Base-by-base conservation (phyloP, 495 filamentous ascomycete species). In the Talaromyces trachyspermus region DNA sequence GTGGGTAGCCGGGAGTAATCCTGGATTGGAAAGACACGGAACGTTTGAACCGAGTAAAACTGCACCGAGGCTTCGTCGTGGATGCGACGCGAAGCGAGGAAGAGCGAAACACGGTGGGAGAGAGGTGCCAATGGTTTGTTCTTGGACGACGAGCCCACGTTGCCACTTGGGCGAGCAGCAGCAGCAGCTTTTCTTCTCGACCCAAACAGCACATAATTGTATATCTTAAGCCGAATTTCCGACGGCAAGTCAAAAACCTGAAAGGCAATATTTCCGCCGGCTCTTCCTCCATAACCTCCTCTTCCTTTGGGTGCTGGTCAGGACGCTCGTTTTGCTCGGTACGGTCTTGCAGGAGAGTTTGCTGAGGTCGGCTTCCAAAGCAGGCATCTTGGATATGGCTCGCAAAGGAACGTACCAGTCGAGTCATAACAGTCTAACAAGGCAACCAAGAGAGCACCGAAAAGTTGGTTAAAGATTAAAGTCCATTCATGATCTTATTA, bases 21-120 rank as follows among this genome's bases (percentile, higher is more conserved):
- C 50, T 84, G 76, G 17, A 79, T 77, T 4, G 83, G 83, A 53
- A 90, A 94, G 32, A 94, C 59, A 33, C 86, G 84, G 60, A 92
- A 86, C 5, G 80, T 84, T 55, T 86, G 83, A 24, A 68, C 74
- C 53, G 79, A 77, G 63, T 88, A 94, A 65, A 91, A 94, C 57
- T 77, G 69, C 50, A 81, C 70, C 24, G 76, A 79, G 2, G 88
- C 83, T 62, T 94, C 89, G 18, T 71, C 59, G 59, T 90, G 81
- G 49, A 92, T 65, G 12, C 74, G 78, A 12, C 66, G 70, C 50
- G 77, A 86, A 40, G 71, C 72, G 18, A 83, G 72, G 46, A 90
- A 79, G 25, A 88, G 66, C 4, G 68, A 64, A 42, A 84, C 61
- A 33, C 85, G 74, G 12, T 71, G 58, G 8, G 68, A 59, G 8